Evolutionary conservation across 2,329 filamentous ascomycete genomes (phyloP).

Genomic region (Fusarium buharicum): DNA sequence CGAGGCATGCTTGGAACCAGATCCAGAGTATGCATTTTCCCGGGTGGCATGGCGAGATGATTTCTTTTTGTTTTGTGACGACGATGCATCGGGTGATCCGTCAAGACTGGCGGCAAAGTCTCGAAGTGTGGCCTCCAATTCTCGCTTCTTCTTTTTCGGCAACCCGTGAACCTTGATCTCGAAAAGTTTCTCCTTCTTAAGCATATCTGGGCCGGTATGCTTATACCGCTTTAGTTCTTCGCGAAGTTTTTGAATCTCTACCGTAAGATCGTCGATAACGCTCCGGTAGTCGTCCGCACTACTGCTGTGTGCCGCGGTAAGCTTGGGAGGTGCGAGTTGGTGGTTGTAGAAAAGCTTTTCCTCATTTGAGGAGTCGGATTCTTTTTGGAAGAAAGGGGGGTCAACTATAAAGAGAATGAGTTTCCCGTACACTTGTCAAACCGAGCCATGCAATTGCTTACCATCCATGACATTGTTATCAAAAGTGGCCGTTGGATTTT

Average conservation of each 20-base stretch:
- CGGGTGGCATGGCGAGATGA: conserved; percentile 53
- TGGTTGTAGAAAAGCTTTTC: conserved; percentile 48
- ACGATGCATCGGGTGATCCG: conserved; percentile 56
- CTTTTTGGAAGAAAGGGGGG: conserved; percentile 66
- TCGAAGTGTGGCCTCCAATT: conserved; percentile 77
- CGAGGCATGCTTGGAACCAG: conserved; percentile 62
- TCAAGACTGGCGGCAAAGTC: conserved; percentile 75
- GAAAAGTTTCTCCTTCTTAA: conserved; percentile 81
- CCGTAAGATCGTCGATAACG: conserved; percentile 87
- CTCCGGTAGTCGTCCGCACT: conserved; percentile 80
- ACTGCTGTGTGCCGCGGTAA: conserved; percentile 60
- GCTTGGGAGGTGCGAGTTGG: conserved; percentile 44
- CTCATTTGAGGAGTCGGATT: conserved; percentile 63
- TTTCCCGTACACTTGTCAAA: background rate
- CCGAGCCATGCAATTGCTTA: conserved; percentile 36
- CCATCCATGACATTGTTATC: conserved; percentile 61
- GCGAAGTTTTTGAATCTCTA: conserved; percentile 84
- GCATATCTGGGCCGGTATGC: conserved; percentile 70
- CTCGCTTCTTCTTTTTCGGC: conserved; percentile 76
- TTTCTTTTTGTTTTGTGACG: conserved; percentile 55
- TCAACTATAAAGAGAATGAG: conserved; percentile 53
- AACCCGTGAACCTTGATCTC: conserved; percentile 84
- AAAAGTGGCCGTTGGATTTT: conserved; percentile 58
- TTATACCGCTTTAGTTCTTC: conserved; percentile 78
- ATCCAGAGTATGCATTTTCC: conserved; percentile 54